These are phyloP conservation scores for Phaeophleospora eucalypticola DNA, from an alignment of 2,329 filamentous ascomycete genomes.

Conservation along the genomic window DNA sequence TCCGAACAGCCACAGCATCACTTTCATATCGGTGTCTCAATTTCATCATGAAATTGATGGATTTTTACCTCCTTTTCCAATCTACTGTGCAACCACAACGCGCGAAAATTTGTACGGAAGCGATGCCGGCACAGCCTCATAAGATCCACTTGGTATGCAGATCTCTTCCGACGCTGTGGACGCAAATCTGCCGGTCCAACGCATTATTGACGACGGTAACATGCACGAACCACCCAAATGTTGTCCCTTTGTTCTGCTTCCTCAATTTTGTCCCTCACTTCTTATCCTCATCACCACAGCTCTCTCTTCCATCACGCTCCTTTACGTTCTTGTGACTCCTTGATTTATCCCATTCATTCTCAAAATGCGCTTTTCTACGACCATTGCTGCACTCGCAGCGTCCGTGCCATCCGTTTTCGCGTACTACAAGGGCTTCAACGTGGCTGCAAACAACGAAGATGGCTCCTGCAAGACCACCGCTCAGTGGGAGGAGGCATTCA, in stretches of 20 bases:
- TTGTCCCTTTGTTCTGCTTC: not conserved
- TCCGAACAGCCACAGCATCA: not conserved
- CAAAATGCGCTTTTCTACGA: conserved; percentile 28
- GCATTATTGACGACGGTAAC: not conserved
- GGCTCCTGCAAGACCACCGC: conserved; percentile 39
- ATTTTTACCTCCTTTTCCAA: not conserved
- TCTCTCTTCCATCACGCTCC: not conserved
- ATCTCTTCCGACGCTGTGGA: not conserved
- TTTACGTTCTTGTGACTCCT: not conserved
- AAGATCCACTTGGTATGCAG: not conserved
- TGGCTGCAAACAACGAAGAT: conserved; percentile 37
- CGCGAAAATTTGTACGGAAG: not conserved
- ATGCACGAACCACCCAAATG: conserved; percentile 1
- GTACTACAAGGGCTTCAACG: conserved; percentile 43
- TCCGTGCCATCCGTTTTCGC: conserved; percentile 32
- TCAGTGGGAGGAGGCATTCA: conserved; percentile 37
- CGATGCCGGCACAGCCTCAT: not conserved
- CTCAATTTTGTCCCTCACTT: not conserved
- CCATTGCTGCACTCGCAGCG: conserved; percentile 32
- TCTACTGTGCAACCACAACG: not conserved
- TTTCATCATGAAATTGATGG: no score
- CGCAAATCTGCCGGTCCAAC: not conserved
- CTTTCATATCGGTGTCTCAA: no score
- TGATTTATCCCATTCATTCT: conserved; percentile 1
- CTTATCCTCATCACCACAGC: not conserved